Evolutionary conservation across 148 eudicot genomes (phyloP), one percentile per base, ranked within the genome.

Genomic region (Oxyria digyna): DNA sequence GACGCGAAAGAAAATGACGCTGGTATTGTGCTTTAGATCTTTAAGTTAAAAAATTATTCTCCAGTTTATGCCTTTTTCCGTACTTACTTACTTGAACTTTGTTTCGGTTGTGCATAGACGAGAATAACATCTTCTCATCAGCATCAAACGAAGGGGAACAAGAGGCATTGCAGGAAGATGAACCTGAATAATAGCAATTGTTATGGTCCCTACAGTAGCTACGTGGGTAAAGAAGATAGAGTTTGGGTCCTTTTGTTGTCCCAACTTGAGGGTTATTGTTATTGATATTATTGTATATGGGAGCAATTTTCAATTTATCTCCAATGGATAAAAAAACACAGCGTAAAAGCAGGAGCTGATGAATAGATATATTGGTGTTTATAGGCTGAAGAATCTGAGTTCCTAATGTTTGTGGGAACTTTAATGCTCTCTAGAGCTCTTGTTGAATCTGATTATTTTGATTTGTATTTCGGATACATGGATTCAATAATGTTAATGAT

Each of bases 221-320:
- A 7, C 43, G 74, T 73, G n/a, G 67, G 74, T 4, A 7, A 79
- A 4, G 82, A 81, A 64, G 85, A 82, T 40, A 69, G 21, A 37
- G 37, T 59, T 26, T 85, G 8, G 84, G 73, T 33, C 93, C 96
- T 3, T 87, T 81, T 35, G 84, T 85, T 26, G 86, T 89, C 42
- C 96, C 91, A 0, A 41, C 85, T 13, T 89, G 67, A 57, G 31
- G 5, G 18, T 20, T 20, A 40, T 18, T 38, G 0, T 66, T 37
- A 26, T 27, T 52, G 37, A 13, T 59, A n/a, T 59, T 31, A 59
- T 29, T 59, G 65, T 59, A 59, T 38, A 59, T 59, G 65, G 37
- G 65, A 27, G 27, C n/a, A 31, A 59, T 27, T 59, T 59, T 29
- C 20, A 59, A 14, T 31, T 59, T 27, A 29, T 38, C 65, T 29